Evolutionary conservation across 129 eudicot genomes (phyloP), one percentile per base, ranked within the genome.

Genomic region (Rutidosis leptorrhynchoides): DNA sequence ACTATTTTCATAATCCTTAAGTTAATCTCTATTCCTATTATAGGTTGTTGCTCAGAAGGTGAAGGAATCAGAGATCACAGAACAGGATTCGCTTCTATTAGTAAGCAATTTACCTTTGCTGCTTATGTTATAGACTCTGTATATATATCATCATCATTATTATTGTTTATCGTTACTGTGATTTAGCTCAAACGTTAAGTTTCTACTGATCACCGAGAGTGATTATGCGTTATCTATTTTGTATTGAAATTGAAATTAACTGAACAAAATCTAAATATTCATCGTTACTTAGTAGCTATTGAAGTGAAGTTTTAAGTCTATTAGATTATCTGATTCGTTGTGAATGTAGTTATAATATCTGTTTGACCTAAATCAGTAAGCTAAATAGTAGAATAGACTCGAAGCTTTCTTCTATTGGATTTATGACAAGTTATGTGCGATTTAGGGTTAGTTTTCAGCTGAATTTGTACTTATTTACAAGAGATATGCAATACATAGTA

Each of bases 61-160:
- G 71, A 88, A 88, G 87, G 96, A 92, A 85, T 69, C 90, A 28
- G 98, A 88, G 81, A 85, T 92, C 76, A 92, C 98, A 0, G 96
- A 92, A 81, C 96, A 88, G 83, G 98, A 88, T 64, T 92, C 98
- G 27, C 98, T 92, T 48, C 87, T 92, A 37, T 83, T 92, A 33
- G 98, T 92, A 81, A 85, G 20, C 10, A 30, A 26, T 64, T 22
- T 73, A 20, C 58, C 2, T 27, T 42, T 30, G 42, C 53, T 62
- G 24, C 11, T 26, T 63, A 17, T 73, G 71, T 20, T 5, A 40
- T 11, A 48, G 42, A 8, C 42, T 35, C 42, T 9, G 42, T 35
- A 40, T 40, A n/a, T n/a, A 40, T 12, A 11, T 40, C 46, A n/a
- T 48, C 21, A n/a, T 48, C 9, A n/a, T n/a, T 43, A 28, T 37